Base-by-base conservation (phyloP, 2,329 filamentous ascomycete species). In the Zelopaecilomyces penicillatus region DNA sequence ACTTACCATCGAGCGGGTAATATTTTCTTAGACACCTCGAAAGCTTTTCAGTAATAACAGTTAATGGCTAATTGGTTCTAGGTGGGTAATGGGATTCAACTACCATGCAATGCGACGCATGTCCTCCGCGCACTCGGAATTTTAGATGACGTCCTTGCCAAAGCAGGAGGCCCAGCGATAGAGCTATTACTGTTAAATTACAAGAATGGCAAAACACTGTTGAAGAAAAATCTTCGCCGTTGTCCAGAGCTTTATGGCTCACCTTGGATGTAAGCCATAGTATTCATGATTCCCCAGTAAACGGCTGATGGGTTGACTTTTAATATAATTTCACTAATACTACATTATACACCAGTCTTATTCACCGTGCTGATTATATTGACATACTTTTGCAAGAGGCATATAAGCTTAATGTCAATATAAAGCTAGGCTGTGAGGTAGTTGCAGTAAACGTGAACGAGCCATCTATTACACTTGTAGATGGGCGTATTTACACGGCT, bases 291-390 rank as follows among this genome's bases (percentile, higher is more conserved):
- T 19, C 19, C 19, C 19, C 19, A 19, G 19, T 19, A 19, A 19
- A 19, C 19, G 19, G 19, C 19, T 19, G 19, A 19, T 19, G 19
- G 19, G 19, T 19, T 19, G 19, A 19, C 19, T 19, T 19, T 19
- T 19, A 19, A 19, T 19, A 19, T 19, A 19, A 19, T 19, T 19
- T 19, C 19, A 19, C 19, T 19, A 19, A 19, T 19, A 19, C 19
- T 19, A 19, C 19, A 19, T 19, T 19, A 19, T 19, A 19, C 30
- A 4, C 30, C 32, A 52, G 51, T 5, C 6, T 53, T 3, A 39
- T 52, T 5, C 50, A 50, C 38, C 49, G 51, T 9, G 47, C 44
- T 27, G 49, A 50, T 37, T 51, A 48, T 35, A 39, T 50, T 35
- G 27, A 30, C 10, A n/a, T 50, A 19, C 46, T 53, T 2, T 37